These are phyloP conservation scores for Collybiopsis confluens DNA, from an alignment of 768 basidiomycete species.

Conservation along the genomic window DNA sequence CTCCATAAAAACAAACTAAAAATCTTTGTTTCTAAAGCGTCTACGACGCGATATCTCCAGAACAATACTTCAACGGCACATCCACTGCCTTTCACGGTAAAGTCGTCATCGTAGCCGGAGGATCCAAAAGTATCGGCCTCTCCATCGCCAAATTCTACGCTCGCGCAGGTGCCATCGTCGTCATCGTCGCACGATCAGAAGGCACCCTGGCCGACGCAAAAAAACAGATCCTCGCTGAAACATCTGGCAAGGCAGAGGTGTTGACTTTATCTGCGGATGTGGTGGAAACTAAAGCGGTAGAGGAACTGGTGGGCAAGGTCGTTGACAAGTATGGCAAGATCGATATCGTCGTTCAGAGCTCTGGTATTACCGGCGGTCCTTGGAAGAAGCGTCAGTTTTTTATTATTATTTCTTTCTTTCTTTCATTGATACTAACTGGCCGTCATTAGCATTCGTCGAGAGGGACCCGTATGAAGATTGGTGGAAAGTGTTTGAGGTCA, in stretches of 20 bases:
- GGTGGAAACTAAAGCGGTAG: constrained; percentile 14
- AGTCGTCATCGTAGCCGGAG: constrained; percentile 24
- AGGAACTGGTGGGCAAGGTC: constrained; percentile 17
- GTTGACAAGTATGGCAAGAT: constrained; percentile 20
- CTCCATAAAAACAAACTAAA: too few relatives aligned
- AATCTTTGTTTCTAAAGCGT: constrained; percentile 5
- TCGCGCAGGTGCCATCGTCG: constrained; percentile 22
- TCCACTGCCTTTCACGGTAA: constrained; percentile 17
- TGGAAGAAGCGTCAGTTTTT: constrained; percentile 13
- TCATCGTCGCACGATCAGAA: constrained; percentile 17
- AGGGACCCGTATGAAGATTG: constrained; percentile 17
- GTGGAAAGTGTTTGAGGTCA: constrained; percentile 19
- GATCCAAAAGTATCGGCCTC: constrained; percentile 22
- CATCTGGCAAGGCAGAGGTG: constrained; percentile 10
- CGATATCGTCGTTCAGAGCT: constrained; percentile 24
- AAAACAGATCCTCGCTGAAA: constrained; percentile 11
- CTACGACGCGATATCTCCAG: constrained; percentile 24
- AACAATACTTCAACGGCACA: constrained; percentile 11
- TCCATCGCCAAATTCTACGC: constrained; percentile 21
- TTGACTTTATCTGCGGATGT: constrained; percentile 21
- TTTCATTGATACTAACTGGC: too few relatives aligned
- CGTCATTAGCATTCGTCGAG: constrained; percentile 12
- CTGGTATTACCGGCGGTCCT: constrained; percentile 18
- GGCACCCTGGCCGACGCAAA: constrained; percentile 15
- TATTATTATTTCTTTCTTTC: neutral